phyloP scores from a whole-genome alignment of 1,284 basidiomycete genomes.

The Vanrija sp. region DNA sequence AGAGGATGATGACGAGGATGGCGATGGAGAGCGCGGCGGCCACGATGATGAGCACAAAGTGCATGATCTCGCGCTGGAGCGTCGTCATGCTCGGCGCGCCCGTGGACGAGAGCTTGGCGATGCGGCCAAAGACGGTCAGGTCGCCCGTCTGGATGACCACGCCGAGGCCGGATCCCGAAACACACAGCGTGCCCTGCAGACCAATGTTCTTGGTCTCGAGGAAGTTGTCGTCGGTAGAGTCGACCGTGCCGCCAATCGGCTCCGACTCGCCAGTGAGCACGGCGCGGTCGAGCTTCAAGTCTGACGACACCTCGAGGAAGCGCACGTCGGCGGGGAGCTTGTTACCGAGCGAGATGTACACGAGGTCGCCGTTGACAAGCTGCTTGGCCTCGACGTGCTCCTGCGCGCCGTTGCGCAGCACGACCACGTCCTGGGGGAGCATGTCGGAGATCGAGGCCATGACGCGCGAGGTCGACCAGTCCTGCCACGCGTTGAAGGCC shows the following conservation, averaged over 20 bases:
- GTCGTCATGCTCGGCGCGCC: constrained; percentile 50
- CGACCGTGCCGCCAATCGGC: constrained; percentile 55
- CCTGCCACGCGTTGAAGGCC: constrained; percentile 40
- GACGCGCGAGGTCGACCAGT: constrained; percentile 48
- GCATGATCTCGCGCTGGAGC: constrained; percentile 48
- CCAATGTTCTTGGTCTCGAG: constrained; percentile 64
- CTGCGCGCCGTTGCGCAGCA: constrained; percentile 45
- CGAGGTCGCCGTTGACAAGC: constrained; percentile 48
- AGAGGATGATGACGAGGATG: constrained; percentile 54
- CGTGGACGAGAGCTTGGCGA: constrained; percentile 57
- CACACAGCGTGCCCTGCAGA: constrained; percentile 61
- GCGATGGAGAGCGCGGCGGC: constrained; percentile 55
- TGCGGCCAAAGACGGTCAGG: constrained; percentile 59
- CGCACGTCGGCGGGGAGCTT: constrained; percentile 55
- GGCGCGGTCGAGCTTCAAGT: constrained; percentile 60
- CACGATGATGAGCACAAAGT: constrained; percentile 52
- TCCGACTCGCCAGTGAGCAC: constrained; percentile 63
- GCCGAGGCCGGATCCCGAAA: constrained; percentile 56
- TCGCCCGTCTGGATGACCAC: constrained; percentile 61
- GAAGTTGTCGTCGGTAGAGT: constrained; percentile 57
- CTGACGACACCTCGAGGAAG: constrained; percentile 53
- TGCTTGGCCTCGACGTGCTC: constrained; percentile 36
- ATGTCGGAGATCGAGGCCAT: constrained; percentile 52
- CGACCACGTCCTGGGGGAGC: constrained; percentile 49
- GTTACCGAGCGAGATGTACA: constrained; percentile 45